A percentile compares a stretch with the other conserved stretches of the same genome.
These are phyloP conservation scores for Hordeum vulgare DNA, from an alignment of 176 grass and related monocot species.

Conservation along the genomic window DNA sequence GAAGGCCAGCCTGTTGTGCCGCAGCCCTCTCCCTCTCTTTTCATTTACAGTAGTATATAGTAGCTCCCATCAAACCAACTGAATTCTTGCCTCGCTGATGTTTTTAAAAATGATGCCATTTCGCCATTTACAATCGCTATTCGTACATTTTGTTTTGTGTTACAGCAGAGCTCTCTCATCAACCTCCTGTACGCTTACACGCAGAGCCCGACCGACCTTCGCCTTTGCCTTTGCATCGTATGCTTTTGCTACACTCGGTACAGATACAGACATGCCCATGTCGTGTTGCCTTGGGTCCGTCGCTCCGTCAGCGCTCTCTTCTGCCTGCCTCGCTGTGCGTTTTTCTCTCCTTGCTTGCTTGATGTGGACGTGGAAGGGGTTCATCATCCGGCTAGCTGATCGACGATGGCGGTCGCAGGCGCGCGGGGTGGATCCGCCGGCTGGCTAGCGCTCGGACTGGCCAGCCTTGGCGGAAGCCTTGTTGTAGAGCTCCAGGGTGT, in stretches of 20 bases:
- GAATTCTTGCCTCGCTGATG: not conserved
- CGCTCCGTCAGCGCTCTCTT: not conserved
- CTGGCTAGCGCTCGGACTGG: constrained; percentile 14
- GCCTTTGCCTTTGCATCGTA: not conserved
- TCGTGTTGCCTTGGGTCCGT: not conserved
- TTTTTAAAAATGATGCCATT: not conserved
- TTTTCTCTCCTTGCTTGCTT: not conserved
- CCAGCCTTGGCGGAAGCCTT: constrained; percentile 44
- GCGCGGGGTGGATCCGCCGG: not conserved
- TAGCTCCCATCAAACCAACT: not conserved
- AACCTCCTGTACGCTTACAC: constrained; percentile 3
- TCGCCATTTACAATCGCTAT: constrained; percentile 21
- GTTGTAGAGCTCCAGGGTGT: constrained; percentile 81
- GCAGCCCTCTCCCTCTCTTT: not conserved
- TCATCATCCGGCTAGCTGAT: constrained; percentile 38
- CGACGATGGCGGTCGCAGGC: not conserved
- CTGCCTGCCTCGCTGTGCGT: constrained; percentile 1
- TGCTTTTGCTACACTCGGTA: not conserved
- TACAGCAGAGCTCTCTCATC: not conserved
- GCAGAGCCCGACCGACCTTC: constrained; percentile 3
- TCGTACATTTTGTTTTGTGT: constrained; percentile 1
- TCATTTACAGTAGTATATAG: no score
- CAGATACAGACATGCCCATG: not conserved
- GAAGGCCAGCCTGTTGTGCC: constrained; percentile 3
- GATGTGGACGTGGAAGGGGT: not conserved